These are phyloP conservation scores for Stemphylium beticola DNA, from an alignment of 2,329 filamentous ascomycete genomes.

Conservation along the genomic window DNA sequence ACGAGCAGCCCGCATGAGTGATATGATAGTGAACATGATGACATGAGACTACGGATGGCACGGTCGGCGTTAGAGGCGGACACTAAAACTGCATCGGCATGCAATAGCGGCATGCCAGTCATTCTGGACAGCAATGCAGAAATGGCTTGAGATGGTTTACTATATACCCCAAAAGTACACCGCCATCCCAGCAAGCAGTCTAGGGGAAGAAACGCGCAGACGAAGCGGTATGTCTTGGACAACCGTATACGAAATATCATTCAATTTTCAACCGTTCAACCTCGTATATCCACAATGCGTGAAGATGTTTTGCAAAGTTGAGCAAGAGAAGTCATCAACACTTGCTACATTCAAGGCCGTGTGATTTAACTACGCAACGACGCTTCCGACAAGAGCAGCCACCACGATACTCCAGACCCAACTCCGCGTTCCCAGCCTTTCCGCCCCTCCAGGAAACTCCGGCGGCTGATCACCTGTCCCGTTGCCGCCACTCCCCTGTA, in stretches of 20 bases:
- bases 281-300: background rate
- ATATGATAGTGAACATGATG: conserved; percentile 12
- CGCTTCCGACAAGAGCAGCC: background rate
- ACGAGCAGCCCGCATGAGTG: conserved; percentile 47
- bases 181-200: conserved; percentile 9
- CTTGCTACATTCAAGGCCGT: background rate
- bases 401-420: background rate
- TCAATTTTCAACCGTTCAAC: background rate
- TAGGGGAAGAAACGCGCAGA: background rate
- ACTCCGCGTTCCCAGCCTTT: background rate
- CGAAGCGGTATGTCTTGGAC: conserved; percentile 1
- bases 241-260: conserved; percentile 1
- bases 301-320: no score
- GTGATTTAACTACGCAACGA: background rate
- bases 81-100: conserved; percentile 15
- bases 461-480: background rate
- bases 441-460: conserved; percentile 3
- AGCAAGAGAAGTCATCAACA: background rate
- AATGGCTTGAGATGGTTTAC: conserved; percentile 14
- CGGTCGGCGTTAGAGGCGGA: conserved; percentile 21
- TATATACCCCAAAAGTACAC: conserved; percentile 27
- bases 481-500: background rate
- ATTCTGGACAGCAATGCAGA: conserved; percentile 13
- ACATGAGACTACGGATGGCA: conserved; percentile 23
- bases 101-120: conserved; percentile 11